A percentile compares a stretch with the other conserved stretches of the same genome.
Conservation (phyloP, 169 alveolate species). For the Babesia divergens region DNA sequence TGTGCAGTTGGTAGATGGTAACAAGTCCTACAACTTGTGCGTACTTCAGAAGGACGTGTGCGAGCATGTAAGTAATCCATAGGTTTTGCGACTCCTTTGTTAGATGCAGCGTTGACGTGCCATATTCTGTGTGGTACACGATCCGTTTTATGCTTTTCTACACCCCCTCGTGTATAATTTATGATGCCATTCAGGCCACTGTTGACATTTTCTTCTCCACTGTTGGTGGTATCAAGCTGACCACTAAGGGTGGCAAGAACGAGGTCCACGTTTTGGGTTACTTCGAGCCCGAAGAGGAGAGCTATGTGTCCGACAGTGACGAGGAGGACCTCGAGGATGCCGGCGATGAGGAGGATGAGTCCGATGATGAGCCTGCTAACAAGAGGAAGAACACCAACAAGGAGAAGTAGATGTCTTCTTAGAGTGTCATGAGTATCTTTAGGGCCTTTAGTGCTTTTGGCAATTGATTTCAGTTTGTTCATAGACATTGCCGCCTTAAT, state of each 20-base stretch:
- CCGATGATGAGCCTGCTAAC: constrained; percentile 69
- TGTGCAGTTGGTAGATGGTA: constrained; percentile 82
- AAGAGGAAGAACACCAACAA: constrained; percentile 57
- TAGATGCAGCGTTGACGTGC: too few relatives aligned
- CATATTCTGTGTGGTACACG: background rate
- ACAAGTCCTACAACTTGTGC: constrained; percentile 79
- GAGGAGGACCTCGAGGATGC: constrained; percentile 81
- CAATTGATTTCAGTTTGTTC: too few relatives aligned
- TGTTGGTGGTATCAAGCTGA: constrained; percentile 73
- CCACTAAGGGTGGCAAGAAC: constrained; percentile 83
- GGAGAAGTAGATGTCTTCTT: constrained; percentile 24
- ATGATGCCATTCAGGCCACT: constrained; percentile 51
- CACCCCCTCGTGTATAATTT: background rate
- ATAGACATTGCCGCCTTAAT: too few relatives aligned
- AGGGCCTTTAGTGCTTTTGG: too few relatives aligned
- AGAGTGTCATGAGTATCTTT: too few relatives aligned
- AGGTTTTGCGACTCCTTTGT: background rate
- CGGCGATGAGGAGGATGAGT: constrained; percentile 75
- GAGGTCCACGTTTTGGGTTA: constrained; percentile 87
- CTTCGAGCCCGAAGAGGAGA: constrained; percentile 81
- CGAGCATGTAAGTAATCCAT: constrained; percentile 67
- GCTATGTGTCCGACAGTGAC: constrained; percentile 72
- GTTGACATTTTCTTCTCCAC: constrained; percentile 85
- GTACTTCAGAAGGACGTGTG: constrained; percentile 82
- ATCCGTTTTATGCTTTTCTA: background rate